Evolutionary conservation across 805 yeast species (phyloP), one percentile per base, ranked within the genome.

Genomic region (Ascoidea tarda): DNA sequence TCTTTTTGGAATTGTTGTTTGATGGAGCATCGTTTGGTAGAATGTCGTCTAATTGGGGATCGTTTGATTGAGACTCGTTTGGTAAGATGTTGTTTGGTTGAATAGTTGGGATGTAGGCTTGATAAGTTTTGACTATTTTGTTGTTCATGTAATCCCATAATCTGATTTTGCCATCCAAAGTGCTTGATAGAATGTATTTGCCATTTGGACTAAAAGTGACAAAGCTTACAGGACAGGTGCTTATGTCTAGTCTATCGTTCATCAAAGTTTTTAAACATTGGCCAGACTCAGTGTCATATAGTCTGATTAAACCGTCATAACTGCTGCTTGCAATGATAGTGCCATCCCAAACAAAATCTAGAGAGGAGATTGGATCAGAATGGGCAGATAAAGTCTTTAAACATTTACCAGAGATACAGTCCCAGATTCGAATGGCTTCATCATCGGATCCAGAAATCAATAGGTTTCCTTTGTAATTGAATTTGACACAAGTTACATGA

Each of bases 401-500:
- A 53, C 86, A 77, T 46, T 74, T 74, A 1, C 95, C 95, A 16
- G 78, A 70, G 38, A 72, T 70, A 1, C 84, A 77, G 65, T 91
- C 96, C 99, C 99, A 91, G 2, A 91, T 75, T 51, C 90, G 76
- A 14, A 93, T 82, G 51, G 91, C 87, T 63, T 91, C 98, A 66
- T 91, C 99, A 50, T 93, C 79, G 1, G 95, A 80, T 0, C 96
- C 95, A 47, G 90, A 78, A 31, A 86, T 79, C 14, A 93, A 63
- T 28, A 93, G 65, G 56, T 87, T 86, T 0, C 96, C 96, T 63
- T 82, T 83, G 46, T 71, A 65, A 57, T 79, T 85, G 69, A 82
- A 91, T 51, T 73, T 73, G 5, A 88, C 66, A n/a, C 84, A 71
- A 1, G 87, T 81, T 8, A 88, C 87, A 54, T 87, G 91, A 57